Conservation (phyloP, 306 rosid genomes). For the Aeschynomene evenia region DNA sequence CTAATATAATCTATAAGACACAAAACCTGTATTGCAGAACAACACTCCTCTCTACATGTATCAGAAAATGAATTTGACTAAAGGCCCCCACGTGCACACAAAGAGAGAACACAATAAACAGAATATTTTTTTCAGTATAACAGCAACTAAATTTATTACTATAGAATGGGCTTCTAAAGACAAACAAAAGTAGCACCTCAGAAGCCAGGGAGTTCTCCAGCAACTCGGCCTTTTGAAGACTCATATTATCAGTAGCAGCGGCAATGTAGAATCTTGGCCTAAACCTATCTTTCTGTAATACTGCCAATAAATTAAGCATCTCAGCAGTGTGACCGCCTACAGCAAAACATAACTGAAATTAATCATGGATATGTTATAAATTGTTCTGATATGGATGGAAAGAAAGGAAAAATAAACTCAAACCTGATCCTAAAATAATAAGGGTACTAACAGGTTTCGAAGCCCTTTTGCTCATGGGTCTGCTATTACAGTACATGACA, state of each 20-base stretch:
- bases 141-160: neutral
- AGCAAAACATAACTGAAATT: neutral
- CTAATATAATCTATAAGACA: neutral
- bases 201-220: conserved; percentile 47
- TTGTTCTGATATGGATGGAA: conserved; percentile 12
- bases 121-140: neutral
- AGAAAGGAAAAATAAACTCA: conserved; percentile 24
- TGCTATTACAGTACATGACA: conserved; percentile 35
- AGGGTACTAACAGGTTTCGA: conserved; percentile 43
- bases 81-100: neutral
- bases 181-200: conserved; percentile 43
- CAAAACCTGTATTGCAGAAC: neutral
- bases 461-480: conserved; percentile 32
- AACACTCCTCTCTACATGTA: neutral
- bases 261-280: conserved; percentile 74
- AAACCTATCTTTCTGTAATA: conserved; percentile 62
- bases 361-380: neutral
- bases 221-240: conserved; percentile 77
- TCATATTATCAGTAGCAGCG: conserved; percentile 91
- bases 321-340: conserved; percentile 89
- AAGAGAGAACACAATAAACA: neutral
- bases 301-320: conserved; percentile 86
- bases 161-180: conserved; percentile 8
- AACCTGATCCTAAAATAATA: conserved; percentile 60
- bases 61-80: neutral